A percentile compares a stretch with the other conserved stretches of the same genome.
phyloP scores from a whole-genome alignment of 805 yeast species.

The Candida adriatica region DNA sequence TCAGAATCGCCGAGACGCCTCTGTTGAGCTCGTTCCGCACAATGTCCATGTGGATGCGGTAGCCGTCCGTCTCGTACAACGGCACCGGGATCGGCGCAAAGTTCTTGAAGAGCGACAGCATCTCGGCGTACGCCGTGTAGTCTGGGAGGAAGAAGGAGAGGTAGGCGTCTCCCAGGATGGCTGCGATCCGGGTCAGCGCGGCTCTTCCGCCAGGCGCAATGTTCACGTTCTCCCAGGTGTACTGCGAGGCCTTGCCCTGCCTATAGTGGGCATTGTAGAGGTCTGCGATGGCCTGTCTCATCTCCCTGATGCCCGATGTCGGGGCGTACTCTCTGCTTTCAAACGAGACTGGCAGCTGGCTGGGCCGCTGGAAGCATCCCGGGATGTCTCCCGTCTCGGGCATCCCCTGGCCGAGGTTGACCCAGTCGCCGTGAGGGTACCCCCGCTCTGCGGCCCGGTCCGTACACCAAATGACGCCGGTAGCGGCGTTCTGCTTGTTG shows the following conservation, averaged over 20 bases:
- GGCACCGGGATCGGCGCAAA: constrained; percentile 61
- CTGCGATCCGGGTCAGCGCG: constrained; percentile 55
- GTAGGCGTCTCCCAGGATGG: constrained; percentile 52
- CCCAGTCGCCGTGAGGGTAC: constrained; percentile 39
- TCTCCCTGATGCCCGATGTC: constrained; percentile 47
- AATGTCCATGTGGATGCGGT: constrained; percentile 46
- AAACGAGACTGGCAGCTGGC: constrained; percentile 38
- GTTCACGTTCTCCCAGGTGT: constrained; percentile 54
- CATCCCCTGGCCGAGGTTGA: constrained; percentile 59
- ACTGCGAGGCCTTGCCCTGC: constrained; percentile 39
- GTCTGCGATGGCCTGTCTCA: constrained; percentile 53
- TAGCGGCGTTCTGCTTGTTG: constrained; percentile 51
- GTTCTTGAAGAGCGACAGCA: constrained; percentile 55
- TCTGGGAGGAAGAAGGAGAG: constrained; percentile 55
- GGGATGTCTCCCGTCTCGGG: constrained; percentile 58
- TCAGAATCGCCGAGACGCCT: constrained; percentile 51
- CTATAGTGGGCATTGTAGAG: constrained; percentile 50
- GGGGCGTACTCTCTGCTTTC: constrained; percentile 51
- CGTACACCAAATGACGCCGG: constrained; percentile 61
- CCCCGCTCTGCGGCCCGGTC: constrained; percentile 56
- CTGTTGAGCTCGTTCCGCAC: constrained; percentile 45
- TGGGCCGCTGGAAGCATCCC: constrained; percentile 51
- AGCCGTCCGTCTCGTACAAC: constrained; percentile 47
- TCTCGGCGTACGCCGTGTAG: constrained; percentile 60
- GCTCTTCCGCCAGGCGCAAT: constrained; percentile 63